Evolutionary conservation across 2,329 filamentous ascomycete species (phyloP).

Genomic region (Ploettnerulaceae sp.): DNA sequence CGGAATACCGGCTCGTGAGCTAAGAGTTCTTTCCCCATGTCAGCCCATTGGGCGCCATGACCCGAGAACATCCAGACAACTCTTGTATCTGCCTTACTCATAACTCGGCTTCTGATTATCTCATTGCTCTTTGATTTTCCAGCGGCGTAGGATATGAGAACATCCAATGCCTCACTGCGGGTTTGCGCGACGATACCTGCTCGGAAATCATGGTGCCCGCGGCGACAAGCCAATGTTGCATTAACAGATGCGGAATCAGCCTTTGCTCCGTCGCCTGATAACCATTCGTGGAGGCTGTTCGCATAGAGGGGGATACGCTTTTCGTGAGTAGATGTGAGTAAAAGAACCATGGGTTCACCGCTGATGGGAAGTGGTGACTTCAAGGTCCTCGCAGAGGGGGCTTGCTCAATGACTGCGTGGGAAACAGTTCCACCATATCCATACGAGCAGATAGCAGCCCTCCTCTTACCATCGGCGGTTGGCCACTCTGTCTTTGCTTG

Average conservation of each 20-base stretch:
- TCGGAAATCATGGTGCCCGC: conserved; percentile 35
- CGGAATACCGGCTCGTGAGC: conserved; percentile 9
- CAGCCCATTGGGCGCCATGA: conserved; percentile 22
- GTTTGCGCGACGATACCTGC: conserved; percentile 25
- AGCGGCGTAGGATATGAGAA: neutral
- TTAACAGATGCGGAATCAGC: conserved; percentile 18
- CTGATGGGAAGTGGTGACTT: neutral
- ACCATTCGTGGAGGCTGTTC: neutral
- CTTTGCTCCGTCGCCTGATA: neutral
- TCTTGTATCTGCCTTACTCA: neutral
- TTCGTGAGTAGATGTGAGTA: neutral
- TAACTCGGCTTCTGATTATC: conserved; percentile 1
- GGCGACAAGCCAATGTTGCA: conserved; percentile 31
- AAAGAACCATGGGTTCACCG: neutral
- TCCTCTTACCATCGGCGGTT: neutral
- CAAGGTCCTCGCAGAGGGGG: conserved; percentile 1
- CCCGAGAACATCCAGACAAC: conserved; percentile 21
- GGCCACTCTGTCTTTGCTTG: neutral
- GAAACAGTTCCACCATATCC: conserved; percentile 36
- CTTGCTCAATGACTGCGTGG: conserved; percentile 32
- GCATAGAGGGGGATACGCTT: neutral
- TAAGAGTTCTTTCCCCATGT: conserved; percentile 20
- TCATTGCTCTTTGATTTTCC: neutral
- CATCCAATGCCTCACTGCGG: neutral
- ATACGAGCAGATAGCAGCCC: conserved; percentile 32